Percentiles rank a stretch among this genome's conserved stretches.
Conservation (phyloP, 129 eudicot genomes). For the Saposhnikovia divaricata region DNA sequence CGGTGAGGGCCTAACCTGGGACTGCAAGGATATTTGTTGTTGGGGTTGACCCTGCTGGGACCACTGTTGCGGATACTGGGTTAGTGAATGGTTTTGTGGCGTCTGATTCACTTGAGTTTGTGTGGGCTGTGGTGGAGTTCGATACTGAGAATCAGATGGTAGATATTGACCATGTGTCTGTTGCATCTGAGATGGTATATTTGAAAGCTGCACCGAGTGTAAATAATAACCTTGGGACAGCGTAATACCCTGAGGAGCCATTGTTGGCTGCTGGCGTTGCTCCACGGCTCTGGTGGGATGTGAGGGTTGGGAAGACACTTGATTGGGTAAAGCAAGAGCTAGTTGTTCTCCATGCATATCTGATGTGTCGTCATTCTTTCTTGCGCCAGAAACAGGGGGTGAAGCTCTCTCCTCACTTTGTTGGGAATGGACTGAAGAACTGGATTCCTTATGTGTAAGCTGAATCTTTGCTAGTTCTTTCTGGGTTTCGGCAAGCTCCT, state of each 20-base stretch:
- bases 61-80: slow-evolving; percentile 55
- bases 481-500: slow-evolving; percentile 85
- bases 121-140: slow-evolving; percentile 25
- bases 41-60: slow-evolving; percentile 29
- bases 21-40: slow-evolving; percentile 29
- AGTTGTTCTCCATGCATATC: slow-evolving; percentile 53
- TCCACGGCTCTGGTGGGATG: slow-evolving; percentile 31
- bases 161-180: slow-evolving; percentile 35
- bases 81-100: slow-evolving; percentile 24
- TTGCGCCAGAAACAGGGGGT: slow-evolving; percentile 31
- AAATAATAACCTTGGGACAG: slow-evolving; percentile 43
- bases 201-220: slow-evolving; percentile 36
- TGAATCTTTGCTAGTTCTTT: slow-evolving; percentile 88
- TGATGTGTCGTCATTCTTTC: slow-evolving; percentile 36
- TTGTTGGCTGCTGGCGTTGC: slow-evolving; percentile 28
- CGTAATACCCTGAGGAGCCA: slow-evolving; percentile 19
- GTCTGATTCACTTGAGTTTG: slow-evolving; percentile 30
- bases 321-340: slow-evolving; percentile 70
- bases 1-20: slow-evolving; percentile 32
- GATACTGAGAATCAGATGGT: slow-evolving; percentile 30
- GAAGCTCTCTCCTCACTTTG: slow-evolving; percentile 41
- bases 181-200: slow-evolving; percentile 26
- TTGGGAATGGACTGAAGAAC: slow-evolving; percentile 33
- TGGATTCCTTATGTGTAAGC: slow-evolving; percentile 64
- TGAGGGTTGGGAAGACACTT: slow-evolving; percentile 50